A percentile compares a stretch with the other conserved stretches of the same genome.
Evolutionary conservation across 305 asterid species (phyloP).

Genomic region (Ajuga reptans): DNA sequence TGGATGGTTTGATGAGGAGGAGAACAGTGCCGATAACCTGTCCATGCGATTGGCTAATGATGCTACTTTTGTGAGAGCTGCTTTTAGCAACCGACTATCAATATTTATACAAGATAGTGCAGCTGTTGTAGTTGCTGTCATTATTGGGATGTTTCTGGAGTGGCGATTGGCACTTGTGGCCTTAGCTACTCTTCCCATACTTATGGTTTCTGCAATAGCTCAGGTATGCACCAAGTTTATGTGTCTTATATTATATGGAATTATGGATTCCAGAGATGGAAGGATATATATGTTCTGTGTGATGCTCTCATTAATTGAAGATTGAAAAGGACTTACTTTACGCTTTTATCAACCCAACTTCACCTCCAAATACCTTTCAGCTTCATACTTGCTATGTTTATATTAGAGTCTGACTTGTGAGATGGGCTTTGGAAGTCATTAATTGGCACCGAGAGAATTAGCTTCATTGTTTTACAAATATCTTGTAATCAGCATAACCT

Average conservation of each 20-base stretch:
- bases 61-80: slow-evolving; percentile 99
- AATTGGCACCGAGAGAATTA: background rate
- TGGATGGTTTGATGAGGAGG: slow-evolving; percentile 99
- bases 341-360: background rate
- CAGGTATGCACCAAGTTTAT: slow-evolving; percentile 51
- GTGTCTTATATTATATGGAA: background rate
- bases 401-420: background rate
- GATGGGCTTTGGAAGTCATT: background rate
- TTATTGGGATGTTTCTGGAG: slow-evolving; percentile 82
- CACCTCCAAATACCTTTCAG: background rate
- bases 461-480: background rate
- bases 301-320: background rate
- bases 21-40: slow-evolving; percentile 96
- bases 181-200: slow-evolving; percentile 87
- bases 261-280: background rate
- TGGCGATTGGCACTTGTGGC: slow-evolving; percentile 98
- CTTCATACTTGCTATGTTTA: background rate
- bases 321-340: background rate
- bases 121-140: slow-evolving; percentile 86
- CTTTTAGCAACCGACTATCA: slow-evolving; percentile 96
- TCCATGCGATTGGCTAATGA: slow-evolving; percentile 99
- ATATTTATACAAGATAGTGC: slow-evolving; percentile 95
- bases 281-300: no score
- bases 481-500: slow-evolving; percentile 1
- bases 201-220: slow-evolving; percentile 87